These are phyloP conservation scores for Sugiyamaella neomexicana DNA, from an alignment of 1,139 yeast genomes.

Conservation along the genomic window DNA sequence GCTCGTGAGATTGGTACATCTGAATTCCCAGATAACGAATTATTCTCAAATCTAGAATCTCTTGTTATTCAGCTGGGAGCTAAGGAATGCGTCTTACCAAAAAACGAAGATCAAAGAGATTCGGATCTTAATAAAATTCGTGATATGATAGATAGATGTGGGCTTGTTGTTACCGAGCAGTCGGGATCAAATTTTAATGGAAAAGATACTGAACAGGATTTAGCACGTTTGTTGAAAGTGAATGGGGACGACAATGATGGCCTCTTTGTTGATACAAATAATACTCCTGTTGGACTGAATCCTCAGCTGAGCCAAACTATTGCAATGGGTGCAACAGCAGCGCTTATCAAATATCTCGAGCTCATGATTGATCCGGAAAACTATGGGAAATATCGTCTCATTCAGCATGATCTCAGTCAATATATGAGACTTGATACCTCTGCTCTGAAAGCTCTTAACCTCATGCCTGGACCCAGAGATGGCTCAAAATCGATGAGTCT, in stretches of 20 bases:
- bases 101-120: constrained; percentile 37
- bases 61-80: constrained; percentile 84
- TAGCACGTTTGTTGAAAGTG: constrained; percentile 59
- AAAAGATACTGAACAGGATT: constrained; percentile 71
- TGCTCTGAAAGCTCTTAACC: constrained; percentile 81
- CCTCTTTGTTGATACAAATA: constrained; percentile 26
- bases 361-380: constrained; percentile 54
- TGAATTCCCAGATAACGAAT: constrained; percentile 85
- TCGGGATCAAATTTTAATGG: constrained; percentile 57
- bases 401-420: constrained; percentile 66
- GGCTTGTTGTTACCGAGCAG: constrained; percentile 63
- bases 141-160: constrained; percentile 68
- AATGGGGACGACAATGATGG: constrained; percentile 35
- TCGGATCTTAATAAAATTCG: constrained; percentile 45
- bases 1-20: constrained; percentile 64
- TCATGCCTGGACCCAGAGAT: constrained; percentile 65
- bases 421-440: constrained; percentile 90
- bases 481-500: constrained; percentile 60
- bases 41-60: constrained; percentile 82
- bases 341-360: constrained; percentile 64
- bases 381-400: constrained; percentile 54
- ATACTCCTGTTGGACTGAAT: constrained; percentile 50
- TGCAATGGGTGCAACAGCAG: constrained; percentile 57
- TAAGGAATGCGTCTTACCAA: constrained; percentile 72
- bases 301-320: constrained; percentile 52